Percentiles rank a stretch among this genome's conserved stretches.
Conservation (phyloP, 768 basidiomycete genomes). For the Auriscalpium vulgare region DNA sequence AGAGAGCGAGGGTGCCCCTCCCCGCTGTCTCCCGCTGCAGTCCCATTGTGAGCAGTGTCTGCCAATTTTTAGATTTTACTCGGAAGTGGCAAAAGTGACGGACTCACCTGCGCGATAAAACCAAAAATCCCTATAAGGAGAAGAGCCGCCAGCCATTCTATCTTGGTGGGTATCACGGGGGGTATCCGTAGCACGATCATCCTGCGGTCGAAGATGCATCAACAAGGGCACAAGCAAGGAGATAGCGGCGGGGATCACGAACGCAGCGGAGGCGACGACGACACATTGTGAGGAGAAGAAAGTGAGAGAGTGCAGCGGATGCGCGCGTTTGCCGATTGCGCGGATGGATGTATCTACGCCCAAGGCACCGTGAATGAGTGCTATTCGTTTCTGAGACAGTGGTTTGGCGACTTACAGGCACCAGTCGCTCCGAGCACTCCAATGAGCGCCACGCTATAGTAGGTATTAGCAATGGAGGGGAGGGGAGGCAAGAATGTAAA, state of each 20-base stretch:
- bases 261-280: constrained; percentile 27
- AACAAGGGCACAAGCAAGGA: background rate
- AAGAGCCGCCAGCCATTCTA: constrained; percentile 39
- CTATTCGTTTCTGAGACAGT: background rate
- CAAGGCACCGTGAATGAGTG: background rate
- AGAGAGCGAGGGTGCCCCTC: constrained; percentile 54
- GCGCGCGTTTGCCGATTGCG: constrained; percentile 68
- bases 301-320: constrained; percentile 61
- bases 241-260: background rate
- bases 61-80: background rate
- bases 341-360: constrained; percentile 43
- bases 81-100: background rate
- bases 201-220: constrained; percentile 19
- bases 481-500: background rate
- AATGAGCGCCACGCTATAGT: constrained; percentile 49
- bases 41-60: constrained; percentile 54
- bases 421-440: constrained; percentile 61
- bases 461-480: background rate
- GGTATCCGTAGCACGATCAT: constrained; percentile 35
- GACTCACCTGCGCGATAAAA: constrained; percentile 34
- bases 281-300: constrained; percentile 60
- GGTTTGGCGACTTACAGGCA: constrained; percentile 45
- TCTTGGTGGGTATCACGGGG: constrained; percentile 37
- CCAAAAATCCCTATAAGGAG: constrained; percentile 46
- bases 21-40: constrained; percentile 60